A percentile compares a stretch with the other conserved stretches of the same genome.
Conservation (phyloP, 495 filamentous ascomycete genomes). For the Recurvomyces mirabilis region DNA sequence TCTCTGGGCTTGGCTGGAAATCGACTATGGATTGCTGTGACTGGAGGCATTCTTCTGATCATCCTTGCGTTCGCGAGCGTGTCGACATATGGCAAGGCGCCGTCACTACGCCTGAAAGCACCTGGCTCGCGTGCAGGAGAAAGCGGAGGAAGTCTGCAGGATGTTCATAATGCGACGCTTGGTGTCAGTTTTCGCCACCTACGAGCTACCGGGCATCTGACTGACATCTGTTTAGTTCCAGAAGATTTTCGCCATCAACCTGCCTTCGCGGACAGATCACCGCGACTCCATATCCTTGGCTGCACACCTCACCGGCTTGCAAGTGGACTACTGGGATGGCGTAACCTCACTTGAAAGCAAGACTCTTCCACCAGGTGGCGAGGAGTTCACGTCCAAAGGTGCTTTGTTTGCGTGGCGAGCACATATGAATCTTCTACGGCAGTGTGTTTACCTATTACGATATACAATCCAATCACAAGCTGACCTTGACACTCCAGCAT, state of each 20-base stretch:
- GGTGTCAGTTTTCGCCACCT: neutral
- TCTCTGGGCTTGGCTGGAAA: too few species aligned
- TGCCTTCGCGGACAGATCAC: conserved; percentile 6
- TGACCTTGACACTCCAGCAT: too few species aligned
- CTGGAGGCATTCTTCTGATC: too few species aligned
- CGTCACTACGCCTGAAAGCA: too few species aligned
- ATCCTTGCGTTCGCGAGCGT: too few species aligned
- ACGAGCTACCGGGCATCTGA: neutral
- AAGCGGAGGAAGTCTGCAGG: neutral
- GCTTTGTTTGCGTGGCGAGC: conserved; percentile 7
- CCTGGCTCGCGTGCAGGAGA: too few species aligned
- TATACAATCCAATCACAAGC: too few species aligned
- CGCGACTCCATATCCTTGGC: conserved; percentile 7
- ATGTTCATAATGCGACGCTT: neutral
- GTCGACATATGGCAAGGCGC: too few species aligned
- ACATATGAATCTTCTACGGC: too few species aligned
- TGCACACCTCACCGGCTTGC: conserved; percentile 4
- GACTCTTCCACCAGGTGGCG: conserved; percentile 7
- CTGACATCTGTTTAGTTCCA: conserved; percentile 3
- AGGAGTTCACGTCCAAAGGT: neutral
- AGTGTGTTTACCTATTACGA: too few species aligned
- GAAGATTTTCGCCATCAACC: conserved; percentile 13
- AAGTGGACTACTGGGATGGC: conserved; percentile 10
- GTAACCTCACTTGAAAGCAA: neutral
- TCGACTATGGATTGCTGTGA: too few species aligned